phyloP scores from a whole-genome alignment of 768 basidiomycete genomes.

The Naganishia antarctica region DNA sequence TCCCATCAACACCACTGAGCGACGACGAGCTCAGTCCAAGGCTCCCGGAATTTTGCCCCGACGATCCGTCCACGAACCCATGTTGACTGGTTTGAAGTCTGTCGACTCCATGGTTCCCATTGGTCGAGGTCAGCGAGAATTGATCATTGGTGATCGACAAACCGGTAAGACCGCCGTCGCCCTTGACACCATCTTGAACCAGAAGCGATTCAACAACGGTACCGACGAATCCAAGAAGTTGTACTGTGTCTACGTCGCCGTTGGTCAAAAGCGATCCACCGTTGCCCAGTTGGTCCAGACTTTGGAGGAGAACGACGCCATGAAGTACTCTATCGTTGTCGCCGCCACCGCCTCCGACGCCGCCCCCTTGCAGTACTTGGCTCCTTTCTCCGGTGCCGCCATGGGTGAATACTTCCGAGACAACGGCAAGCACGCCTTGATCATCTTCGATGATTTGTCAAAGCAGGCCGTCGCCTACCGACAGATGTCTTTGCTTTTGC shows the following conservation, averaged over 20 bases:
- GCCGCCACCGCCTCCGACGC: conserved; percentile 99
- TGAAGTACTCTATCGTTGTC: conserved; percentile 99
- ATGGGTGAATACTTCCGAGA: conserved; percentile 99
- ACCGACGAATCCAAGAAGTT: conserved; percentile 95
- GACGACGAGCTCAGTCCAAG: conserved; percentile 95
- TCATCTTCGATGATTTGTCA: conserved; percentile 99
- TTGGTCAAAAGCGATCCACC: conserved; percentile 99
- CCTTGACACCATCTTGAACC: conserved; percentile 99
- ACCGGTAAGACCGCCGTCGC: conserved; percentile 99
- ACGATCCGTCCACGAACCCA: conserved; percentile 95
- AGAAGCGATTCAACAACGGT: conserved; percentile 99
- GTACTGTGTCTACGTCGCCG: conserved; percentile 99
- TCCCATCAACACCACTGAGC: conserved; percentile 85
- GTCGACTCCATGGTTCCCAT: conserved; percentile 99
- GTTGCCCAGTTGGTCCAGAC: conserved; percentile 99
- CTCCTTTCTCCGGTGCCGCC: conserved; percentile 99
- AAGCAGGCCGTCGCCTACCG: conserved; percentile 99
- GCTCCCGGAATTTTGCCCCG: conserved; percentile 98
- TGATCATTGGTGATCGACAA: conserved; percentile 99
- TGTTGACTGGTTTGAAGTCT: conserved; percentile 99
- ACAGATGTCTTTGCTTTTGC: conserved; percentile 99
- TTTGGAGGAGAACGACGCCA: conserved; percentile 98
- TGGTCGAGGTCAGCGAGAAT: conserved; percentile 99
- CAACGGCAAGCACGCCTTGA: conserved; percentile 98
- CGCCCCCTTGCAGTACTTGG: conserved; percentile 97